Conservation (phyloP, 768 basidiomycete genomes). For the Cystofilobasidium bisporidii region DNA sequence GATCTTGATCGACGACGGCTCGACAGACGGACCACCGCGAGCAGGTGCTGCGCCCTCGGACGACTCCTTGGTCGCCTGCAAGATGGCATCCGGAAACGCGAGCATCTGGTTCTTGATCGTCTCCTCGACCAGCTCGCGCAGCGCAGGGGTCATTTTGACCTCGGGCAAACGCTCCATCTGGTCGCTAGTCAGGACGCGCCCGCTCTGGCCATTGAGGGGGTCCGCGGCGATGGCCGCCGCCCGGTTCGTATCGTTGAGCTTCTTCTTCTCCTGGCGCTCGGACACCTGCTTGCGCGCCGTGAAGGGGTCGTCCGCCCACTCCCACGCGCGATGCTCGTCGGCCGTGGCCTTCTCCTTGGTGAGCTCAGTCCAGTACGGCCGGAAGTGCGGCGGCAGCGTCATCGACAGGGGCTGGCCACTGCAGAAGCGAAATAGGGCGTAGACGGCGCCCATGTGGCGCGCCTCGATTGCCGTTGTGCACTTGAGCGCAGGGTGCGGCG, state of each 20-base stretch:
- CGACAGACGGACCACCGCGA: slow-evolving; percentile 28
- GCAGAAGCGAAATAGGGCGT: slow-evolving; percentile 61
- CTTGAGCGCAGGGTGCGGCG: slow-evolving; percentile 61
- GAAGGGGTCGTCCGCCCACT: slow-evolving; percentile 82
- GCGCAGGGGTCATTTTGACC: slow-evolving; percentile 66
- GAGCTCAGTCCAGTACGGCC: slow-evolving; percentile 78
- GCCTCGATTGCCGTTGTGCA: slow-evolving; percentile 66
- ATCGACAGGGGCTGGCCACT: slow-evolving; percentile 38
- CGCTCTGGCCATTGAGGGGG: slow-evolving; percentile 28
- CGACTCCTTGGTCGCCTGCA: slow-evolving; percentile 38
- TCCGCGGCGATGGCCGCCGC: slow-evolving; percentile 26
- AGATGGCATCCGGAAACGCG: slow-evolving; percentile 39
- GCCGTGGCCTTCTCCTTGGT: slow-evolving; percentile 57
- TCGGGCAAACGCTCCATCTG: slow-evolving; percentile 47
- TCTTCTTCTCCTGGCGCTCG: slow-evolving; percentile 52
- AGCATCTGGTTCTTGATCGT: slow-evolving; percentile 54
- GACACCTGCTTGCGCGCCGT: slow-evolving; percentile 59
- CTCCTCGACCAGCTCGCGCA: slow-evolving; percentile 72
- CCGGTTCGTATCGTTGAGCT: slow-evolving; percentile 30
- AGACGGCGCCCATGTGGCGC: slow-evolving; percentile 82
- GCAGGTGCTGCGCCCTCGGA: slow-evolving; percentile 30
- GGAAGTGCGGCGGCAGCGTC: slow-evolving; percentile 69
- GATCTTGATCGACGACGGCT: slow-evolving; percentile 32
- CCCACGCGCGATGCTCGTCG: slow-evolving; percentile 67
- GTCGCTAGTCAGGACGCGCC: slow-evolving; percentile 26